phyloP scores from a whole-genome alignment of 2,329 filamentous ascomycete species.

The Leptodontidium sp. region DNA sequence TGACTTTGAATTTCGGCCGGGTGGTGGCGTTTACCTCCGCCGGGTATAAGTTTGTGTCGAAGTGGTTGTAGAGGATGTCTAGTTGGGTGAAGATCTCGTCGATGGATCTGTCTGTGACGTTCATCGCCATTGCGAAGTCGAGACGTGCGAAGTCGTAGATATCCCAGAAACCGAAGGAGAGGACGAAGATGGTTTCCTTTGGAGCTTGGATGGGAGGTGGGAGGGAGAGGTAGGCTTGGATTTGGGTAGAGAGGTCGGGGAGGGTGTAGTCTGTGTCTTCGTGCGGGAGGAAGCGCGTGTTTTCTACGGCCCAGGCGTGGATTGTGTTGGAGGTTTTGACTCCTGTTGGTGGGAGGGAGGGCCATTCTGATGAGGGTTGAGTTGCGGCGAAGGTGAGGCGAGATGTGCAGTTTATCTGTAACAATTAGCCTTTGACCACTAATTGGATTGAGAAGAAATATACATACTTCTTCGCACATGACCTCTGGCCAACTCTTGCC shows the following conservation, averaged over 20 bases:
- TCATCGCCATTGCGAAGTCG: constrained; percentile 31
- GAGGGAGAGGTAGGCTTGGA: constrained; percentile 41
- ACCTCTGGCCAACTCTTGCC: constrained; percentile 43
- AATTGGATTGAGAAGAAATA: background rate
- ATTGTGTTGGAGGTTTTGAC: constrained; percentile 39
- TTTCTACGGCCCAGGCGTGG: constrained; percentile 27
- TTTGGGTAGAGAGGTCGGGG: constrained; percentile 43
- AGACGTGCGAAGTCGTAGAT: constrained; percentile 43
- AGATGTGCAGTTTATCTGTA: constrained; percentile 44
- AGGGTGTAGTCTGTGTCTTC: constrained; percentile 27
- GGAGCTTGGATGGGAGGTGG: constrained; percentile 29
- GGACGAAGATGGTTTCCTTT: constrained; percentile 41
- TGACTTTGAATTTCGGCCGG: constrained; percentile 53
- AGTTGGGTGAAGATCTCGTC: constrained; percentile 43
- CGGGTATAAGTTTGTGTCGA: constrained; percentile 23
- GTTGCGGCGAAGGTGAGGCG: constrained; percentile 43
- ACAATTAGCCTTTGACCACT: background rate
- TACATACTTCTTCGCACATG: constrained; percentile 44
- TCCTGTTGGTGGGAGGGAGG: constrained; percentile 38
- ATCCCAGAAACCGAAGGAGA: constrained; percentile 48
- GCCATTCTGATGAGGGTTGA: constrained; percentile 37
- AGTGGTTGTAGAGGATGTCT: constrained; percentile 41
- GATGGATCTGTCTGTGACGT: constrained; percentile 34
- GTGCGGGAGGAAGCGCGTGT: constrained; percentile 8
- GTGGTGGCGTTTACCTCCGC: background rate